Evolutionary conservation across 2,329 filamentous ascomycete species (phyloP).

Genomic region (Talaromyces rugulosus): DNA sequence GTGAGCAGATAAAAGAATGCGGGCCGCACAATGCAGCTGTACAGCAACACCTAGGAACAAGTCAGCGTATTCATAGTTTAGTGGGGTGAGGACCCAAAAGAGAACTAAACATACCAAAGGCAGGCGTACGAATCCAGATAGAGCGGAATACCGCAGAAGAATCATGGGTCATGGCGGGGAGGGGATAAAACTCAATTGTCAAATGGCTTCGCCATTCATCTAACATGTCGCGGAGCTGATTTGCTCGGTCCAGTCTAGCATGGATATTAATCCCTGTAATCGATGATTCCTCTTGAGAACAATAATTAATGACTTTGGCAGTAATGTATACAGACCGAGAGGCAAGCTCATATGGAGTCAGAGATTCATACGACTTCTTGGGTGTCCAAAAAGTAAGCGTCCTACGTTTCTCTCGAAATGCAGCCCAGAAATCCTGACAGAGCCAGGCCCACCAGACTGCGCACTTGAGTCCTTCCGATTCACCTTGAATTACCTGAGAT

Average conservation of each 20-base stretch:
- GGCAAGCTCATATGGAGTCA: slow-evolving; percentile 18
- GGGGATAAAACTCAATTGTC: slow-evolving; percentile 22
- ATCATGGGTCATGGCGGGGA: slow-evolving; percentile 14
- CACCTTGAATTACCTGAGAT: slow-evolving; percentile 25
- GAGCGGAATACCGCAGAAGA: slow-evolving; percentile 14
- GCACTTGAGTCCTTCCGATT: slow-evolving; percentile 21
- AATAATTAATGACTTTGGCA: slow-evolving; percentile 21
- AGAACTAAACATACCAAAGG: slow-evolving; percentile 17
- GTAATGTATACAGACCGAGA: slow-evolving; percentile 18
- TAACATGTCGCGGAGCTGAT: slow-evolving; percentile 16
- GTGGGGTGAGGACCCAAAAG: background rate
- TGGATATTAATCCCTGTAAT: slow-evolving; percentile 13
- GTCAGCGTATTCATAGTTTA: background rate
- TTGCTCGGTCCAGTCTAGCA: slow-evolving; percentile 15
- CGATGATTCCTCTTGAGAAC: slow-evolving; percentile 9
- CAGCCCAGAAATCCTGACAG: slow-evolving; percentile 28
- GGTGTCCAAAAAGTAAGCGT: slow-evolving; percentile 22
- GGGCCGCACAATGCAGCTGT: slow-evolving; percentile 19
- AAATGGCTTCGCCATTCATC: slow-evolving; percentile 23
- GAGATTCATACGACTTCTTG: slow-evolving; percentile 14
- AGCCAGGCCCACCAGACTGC: slow-evolving; percentile 31
- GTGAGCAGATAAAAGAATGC: slow-evolving; percentile 20
- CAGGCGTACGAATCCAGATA: slow-evolving; percentile 23
- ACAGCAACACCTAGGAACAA: slow-evolving; percentile 16
- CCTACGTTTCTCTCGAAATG: slow-evolving; percentile 25